phyloP scores from a whole-genome alignment of 176 grass and related monocot species.

The Phoenix roebelenii region DNA sequence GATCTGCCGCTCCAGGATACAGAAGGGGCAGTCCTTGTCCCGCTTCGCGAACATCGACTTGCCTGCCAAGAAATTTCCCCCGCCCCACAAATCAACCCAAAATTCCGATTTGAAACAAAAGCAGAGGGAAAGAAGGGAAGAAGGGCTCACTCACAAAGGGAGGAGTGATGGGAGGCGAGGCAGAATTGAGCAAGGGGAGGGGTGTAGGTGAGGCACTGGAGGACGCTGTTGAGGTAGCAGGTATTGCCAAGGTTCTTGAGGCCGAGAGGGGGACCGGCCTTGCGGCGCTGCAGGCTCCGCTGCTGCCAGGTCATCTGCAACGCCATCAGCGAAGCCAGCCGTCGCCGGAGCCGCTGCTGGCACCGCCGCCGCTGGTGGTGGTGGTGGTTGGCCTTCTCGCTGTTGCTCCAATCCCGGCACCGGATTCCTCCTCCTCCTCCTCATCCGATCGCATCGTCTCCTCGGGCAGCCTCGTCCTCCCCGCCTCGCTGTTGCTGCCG shows the following conservation, averaged over 20 bases:
- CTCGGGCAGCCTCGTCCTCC: neutral
- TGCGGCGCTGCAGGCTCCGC: constrained; percentile 19
- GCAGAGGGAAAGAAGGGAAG: neutral
- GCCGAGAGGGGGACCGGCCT: constrained; percentile 54
- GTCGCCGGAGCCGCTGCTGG: neutral
- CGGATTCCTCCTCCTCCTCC: constrained; percentile 32
- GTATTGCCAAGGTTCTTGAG: constrained; percentile 94
- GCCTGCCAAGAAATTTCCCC: constrained; percentile 33
- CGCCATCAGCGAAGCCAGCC: constrained; percentile 39
- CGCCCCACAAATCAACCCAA: neutral
- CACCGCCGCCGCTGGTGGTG: constrained; percentile 8
- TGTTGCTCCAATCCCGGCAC: constrained; percentile 8
- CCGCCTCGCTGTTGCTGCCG: neutral
- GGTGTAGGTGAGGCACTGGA: constrained; percentile 90
- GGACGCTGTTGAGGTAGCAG: constrained; percentile 94
- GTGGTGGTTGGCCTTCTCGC: neutral
- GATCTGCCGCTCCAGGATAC: constrained; percentile 76
- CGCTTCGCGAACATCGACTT: constrained; percentile 56
- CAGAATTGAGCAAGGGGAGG: constrained; percentile 83
- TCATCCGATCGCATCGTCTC: constrained; percentile 73
- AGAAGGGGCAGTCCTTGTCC: constrained; percentile 91
- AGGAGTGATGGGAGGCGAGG: constrained; percentile 61
- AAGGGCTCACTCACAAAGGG: constrained; percentile 36
- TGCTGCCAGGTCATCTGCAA: constrained; percentile 34
- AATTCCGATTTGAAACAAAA: neutral